A percentile compares a stretch with the other conserved stretches of the same genome.
Conservation (phyloP, 345 rosid species). For the Populus deltoides region DNA sequence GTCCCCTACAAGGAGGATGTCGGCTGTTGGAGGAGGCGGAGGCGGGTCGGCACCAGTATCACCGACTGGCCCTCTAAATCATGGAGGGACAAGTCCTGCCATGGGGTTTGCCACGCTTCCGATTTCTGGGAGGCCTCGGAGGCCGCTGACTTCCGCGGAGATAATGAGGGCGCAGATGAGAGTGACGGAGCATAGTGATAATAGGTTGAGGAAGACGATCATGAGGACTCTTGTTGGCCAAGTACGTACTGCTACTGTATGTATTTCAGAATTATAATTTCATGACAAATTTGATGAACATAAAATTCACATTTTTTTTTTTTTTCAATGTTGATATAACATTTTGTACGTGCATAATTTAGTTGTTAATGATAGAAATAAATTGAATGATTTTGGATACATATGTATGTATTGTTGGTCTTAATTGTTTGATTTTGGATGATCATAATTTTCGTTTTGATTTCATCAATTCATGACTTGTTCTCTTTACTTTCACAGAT, state of each 20-base stretch:
- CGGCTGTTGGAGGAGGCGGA: constrained; percentile 25
- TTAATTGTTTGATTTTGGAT: not conserved
- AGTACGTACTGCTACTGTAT: constrained; percentile 42
- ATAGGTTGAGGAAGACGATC: constrained; percentile 76
- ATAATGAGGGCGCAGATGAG: constrained; percentile 91
- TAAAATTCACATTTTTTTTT: not conserved
- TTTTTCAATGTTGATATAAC: not conserved
- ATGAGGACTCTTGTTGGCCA: constrained; percentile 90
- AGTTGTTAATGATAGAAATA: no score
- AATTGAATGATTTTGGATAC: no score
- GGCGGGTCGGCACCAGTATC: constrained; percentile 46
- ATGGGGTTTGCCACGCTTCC: constrained; percentile 42
- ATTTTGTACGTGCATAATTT: not conserved
- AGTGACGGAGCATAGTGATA: constrained; percentile 87
- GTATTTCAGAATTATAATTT: not conserved
- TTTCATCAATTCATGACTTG: not conserved
- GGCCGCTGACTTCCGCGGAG: constrained; percentile 88
- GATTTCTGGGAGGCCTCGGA: constrained; percentile 40
- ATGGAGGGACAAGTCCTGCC: constrained; percentile 28
- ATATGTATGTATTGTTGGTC: not conserved
- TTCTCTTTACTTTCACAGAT: constrained; percentile 34
- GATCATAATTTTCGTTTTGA: not conserved
- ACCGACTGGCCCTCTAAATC: constrained; percentile 30
- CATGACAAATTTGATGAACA: not conserved
- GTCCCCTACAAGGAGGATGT: constrained; percentile 71